Conservation (phyloP, 78 protist species). For the Pigoraptor vietnamica region DNA sequence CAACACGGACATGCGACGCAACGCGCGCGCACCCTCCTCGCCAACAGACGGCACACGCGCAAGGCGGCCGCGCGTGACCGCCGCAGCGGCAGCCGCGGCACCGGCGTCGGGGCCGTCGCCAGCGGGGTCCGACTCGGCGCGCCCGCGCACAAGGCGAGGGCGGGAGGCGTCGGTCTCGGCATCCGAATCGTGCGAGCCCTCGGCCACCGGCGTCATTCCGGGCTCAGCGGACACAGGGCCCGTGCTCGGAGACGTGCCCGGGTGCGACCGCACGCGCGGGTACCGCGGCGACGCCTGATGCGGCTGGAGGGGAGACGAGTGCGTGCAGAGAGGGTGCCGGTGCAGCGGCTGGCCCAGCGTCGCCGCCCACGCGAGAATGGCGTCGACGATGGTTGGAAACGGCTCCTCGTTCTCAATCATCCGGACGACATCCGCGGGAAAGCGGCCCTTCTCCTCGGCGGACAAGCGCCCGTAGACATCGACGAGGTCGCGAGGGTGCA, state of each 20-base stretch:
- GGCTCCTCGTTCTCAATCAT: not conserved
- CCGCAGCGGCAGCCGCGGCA: not conserved
- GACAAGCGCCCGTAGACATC: not conserved
- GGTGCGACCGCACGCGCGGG: not conserved
- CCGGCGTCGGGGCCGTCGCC: not conserved
- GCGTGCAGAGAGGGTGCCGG: not conserved
- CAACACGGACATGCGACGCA: not conserved
- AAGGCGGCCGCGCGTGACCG: not conserved
- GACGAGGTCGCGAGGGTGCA: not conserved
- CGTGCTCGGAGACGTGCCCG: not conserved
- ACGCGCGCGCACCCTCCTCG: not conserved
- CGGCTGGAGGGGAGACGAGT: not conserved
- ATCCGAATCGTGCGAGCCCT: not conserved
- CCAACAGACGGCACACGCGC: not conserved
- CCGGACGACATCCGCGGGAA: not conserved
- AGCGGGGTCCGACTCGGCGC: not conserved
- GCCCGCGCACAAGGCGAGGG: not conserved
- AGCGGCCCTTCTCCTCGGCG: not conserved
- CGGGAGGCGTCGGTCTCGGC: not conserved
- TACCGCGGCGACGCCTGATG: not conserved
- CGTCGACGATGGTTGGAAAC: not conserved
- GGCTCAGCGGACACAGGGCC: not conserved
- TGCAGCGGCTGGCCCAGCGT: not conserved
- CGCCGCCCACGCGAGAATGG: not conserved
- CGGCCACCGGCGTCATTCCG: not conserved